Conservation (phyloP, 495 filamentous ascomycete species). For the Hypoxylon rickii region DNA sequence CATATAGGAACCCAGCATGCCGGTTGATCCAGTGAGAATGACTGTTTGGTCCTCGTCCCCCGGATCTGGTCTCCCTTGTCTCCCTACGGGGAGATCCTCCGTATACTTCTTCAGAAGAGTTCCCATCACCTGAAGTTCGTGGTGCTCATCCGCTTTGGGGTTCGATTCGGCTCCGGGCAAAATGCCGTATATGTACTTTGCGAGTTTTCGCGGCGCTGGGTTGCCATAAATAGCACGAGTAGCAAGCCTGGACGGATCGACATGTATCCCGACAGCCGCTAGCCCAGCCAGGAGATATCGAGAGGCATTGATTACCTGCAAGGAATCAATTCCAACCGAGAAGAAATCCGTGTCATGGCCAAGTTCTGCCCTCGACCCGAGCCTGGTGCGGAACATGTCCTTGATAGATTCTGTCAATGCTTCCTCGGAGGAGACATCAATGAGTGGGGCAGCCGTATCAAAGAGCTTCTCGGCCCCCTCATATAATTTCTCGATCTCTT, state of each 20-base stretch:
- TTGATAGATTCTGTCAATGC: constrained; percentile 41
- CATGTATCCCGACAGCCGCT: constrained; percentile 30
- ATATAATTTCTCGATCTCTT: constrained; percentile 60
- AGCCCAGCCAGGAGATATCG: constrained; percentile 43
- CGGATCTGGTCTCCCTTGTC: constrained; percentile 38
- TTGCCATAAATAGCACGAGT: constrained; percentile 48
- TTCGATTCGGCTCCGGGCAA: constrained; percentile 6
- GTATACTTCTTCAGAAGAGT: constrained; percentile 48
- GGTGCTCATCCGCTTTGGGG: background rate
- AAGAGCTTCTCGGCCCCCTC: constrained; percentile 26
- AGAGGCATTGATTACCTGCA: constrained; percentile 52
- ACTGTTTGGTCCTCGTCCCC: constrained; percentile 47
- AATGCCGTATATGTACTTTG: constrained; percentile 35
- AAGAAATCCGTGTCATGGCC: constrained; percentile 50
- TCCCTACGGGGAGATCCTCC: constrained; percentile 32
- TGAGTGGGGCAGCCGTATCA: constrained; percentile 19
- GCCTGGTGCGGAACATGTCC: constrained; percentile 37
- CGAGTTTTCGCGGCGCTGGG: constrained; percentile 43
- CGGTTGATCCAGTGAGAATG: constrained; percentile 64
- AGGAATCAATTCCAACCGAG: constrained; percentile 55
- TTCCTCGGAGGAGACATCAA: constrained; percentile 41
- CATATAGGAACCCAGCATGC: constrained; percentile 62
- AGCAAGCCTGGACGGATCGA: constrained; percentile 38
- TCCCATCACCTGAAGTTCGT: constrained; percentile 41
- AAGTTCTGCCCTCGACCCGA: constrained; percentile 37